Conservation (phyloP, 2,329 filamentous ascomycete genomes). For the Xylariaceae sp. region DNA sequence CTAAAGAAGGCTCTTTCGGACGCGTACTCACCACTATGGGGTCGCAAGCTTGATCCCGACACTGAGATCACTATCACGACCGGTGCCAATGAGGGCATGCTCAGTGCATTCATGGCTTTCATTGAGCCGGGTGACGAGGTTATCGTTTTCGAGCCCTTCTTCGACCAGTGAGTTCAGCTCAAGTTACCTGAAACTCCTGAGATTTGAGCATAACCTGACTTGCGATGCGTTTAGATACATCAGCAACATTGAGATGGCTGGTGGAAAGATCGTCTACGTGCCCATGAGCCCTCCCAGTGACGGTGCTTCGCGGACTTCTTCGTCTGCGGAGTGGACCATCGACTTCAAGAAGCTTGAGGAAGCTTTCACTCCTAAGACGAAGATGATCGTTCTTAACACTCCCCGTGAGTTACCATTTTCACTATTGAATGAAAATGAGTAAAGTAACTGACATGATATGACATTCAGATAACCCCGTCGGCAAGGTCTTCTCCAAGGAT, state of each 20-base stretch:
- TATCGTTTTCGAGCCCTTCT: conserved; percentile 97
- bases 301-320: conserved; percentile 72
- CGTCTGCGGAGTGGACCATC: conserved; percentile 81
- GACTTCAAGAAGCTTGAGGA: conserved; percentile 77
- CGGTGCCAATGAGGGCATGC: conserved; percentile 85
- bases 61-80: conserved; percentile 95
- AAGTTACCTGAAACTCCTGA: background rate
- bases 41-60: conserved; percentile 73
- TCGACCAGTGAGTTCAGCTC: conserved; percentile 68
- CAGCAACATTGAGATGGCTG: conserved; percentile 97
- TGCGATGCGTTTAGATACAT: conserved; percentile 58
- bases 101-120: conserved; percentile 97
- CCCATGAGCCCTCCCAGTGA: conserved; percentile 85
- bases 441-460: conserved; percentile 9
- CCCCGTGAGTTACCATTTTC: conserved; percentile 41
- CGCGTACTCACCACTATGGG: conserved; percentile 87
- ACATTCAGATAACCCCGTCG: conserved; percentile 78
- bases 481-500: conserved; percentile 83
- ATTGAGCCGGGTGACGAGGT: conserved; percentile 93
- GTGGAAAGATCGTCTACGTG: conserved; percentile 90
- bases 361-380: conserved; percentile 78
- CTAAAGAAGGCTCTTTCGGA: conserved; percentile 90
- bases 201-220: background rate
- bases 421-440: background rate
- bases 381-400: conserved; percentile 91